Conservation (phyloP, 345 rosid genomes). For the Aethionema arabicum region DNA sequence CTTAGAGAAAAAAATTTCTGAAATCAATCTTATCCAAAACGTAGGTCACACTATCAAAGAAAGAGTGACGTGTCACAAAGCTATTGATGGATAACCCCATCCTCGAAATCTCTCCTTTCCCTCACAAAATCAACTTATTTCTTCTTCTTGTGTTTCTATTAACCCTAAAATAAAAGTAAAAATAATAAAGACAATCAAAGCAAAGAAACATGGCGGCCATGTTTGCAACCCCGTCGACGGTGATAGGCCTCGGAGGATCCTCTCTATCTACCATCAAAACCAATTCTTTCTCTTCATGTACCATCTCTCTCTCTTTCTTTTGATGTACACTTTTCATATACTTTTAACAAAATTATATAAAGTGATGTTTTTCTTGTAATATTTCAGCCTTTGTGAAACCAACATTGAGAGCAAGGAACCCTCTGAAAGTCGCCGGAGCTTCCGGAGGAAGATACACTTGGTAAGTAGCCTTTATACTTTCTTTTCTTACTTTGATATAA, state of each 20-base stretch:
- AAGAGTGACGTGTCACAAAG: slow-evolving; percentile 51
- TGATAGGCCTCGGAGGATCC: slow-evolving; percentile 65
- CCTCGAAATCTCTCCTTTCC: slow-evolving; percentile 47
- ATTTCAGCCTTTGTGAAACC: slow-evolving; percentile 60
- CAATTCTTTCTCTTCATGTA: slow-evolving; percentile 61
- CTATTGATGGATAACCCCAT: slow-evolving; percentile 48
- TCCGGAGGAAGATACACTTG: slow-evolving; percentile 69
- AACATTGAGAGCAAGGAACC: slow-evolving; percentile 52
- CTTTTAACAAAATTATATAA: neutral
- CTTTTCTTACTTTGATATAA: neutral
- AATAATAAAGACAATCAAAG: slow-evolving; percentile 6
- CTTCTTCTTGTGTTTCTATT: neutral
- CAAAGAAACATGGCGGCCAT: slow-evolving; percentile 59
- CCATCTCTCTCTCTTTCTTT: neutral
- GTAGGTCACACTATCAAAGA: slow-evolving; percentile 57
- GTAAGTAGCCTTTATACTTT: slow-evolving; percentile 27
- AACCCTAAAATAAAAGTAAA: neutral
- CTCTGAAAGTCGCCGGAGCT: slow-evolving; percentile 46
- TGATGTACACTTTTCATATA: neutral
- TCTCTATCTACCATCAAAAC: slow-evolving; percentile 41
- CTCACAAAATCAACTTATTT: slow-evolving; percentile 48
- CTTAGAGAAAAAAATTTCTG: neutral
- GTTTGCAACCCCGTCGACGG: slow-evolving; percentile 57
- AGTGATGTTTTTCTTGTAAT: slow-evolving; percentile 5
- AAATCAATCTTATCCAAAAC: slow-evolving; percentile 30